These are phyloP conservation scores for Angophora floribunda DNA, from an alignment of 345 rosid species.

Conservation along the genomic window DNA sequence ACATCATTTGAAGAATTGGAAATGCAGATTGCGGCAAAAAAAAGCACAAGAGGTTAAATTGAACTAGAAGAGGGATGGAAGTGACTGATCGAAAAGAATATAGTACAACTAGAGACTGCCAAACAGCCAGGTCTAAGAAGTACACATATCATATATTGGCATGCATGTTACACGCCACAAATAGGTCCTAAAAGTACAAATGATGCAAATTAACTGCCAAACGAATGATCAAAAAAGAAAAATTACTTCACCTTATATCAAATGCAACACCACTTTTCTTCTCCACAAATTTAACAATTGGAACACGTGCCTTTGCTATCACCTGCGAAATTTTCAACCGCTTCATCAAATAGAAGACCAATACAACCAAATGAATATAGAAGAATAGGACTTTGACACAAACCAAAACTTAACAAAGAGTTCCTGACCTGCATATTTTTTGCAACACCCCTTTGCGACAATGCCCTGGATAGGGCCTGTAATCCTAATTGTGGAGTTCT, in stretches of 20 bases:
- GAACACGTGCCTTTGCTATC: slow-evolving; percentile 91
- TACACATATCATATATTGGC: background rate
- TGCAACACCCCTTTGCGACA: slow-evolving; percentile 74
- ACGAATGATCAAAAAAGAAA: background rate
- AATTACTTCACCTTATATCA: slow-evolving; percentile 59
- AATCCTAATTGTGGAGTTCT: slow-evolving; percentile 64
- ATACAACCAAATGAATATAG: background rate
- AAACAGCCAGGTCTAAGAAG: background rate
- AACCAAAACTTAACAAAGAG: background rate
- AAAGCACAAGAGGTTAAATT: background rate
- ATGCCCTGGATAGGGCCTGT: slow-evolving; percentile 73
- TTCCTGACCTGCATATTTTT: slow-evolving; percentile 60
- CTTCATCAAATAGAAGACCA: background rate
- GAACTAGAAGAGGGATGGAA: background rate
- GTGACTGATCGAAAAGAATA: background rate
- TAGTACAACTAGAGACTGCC: background rate
- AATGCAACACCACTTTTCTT: slow-evolving; percentile 73
- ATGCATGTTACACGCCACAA: background rate
- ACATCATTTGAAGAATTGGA: background rate
- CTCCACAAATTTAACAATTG: slow-evolving; percentile 86
- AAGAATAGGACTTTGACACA: background rate
- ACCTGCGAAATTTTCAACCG: slow-evolving; percentile 33
- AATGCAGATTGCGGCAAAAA: background rate
- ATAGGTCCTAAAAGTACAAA: background rate
- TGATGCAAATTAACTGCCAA: background rate